These are phyloP conservation scores for Trametes villosa DNA, from an alignment of 768 basidiomycete genomes.

Conservation along the genomic window DNA sequence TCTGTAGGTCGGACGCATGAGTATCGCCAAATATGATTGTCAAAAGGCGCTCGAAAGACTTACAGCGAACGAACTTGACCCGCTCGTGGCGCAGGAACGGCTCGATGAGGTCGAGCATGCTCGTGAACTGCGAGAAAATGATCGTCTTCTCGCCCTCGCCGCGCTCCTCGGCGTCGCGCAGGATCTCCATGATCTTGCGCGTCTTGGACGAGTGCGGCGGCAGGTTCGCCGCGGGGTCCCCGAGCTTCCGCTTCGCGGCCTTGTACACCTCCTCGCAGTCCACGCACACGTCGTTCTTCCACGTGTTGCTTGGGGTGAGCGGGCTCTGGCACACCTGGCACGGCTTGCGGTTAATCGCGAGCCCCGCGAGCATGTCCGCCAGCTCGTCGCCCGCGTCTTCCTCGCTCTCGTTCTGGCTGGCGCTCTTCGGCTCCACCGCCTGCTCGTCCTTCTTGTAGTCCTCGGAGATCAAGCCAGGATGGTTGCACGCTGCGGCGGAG, in stretches of 20 bases:
- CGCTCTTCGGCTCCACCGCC: conserved; percentile 69
- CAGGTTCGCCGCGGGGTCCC: conserved; percentile 40
- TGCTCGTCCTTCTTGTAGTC: conserved; percentile 76
- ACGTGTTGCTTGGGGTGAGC: conserved; percentile 41
- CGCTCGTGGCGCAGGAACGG: conserved; percentile 75
- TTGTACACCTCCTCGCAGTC: conserved; percentile 61
- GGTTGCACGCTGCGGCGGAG: conserved; percentile 74
- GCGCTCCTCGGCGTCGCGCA: conserved; percentile 64
- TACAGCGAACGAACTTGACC: conserved; percentile 84
- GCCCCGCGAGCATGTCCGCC: conserved; percentile 67
- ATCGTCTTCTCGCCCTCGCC: conserved; percentile 87
- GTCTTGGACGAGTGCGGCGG: conserved; percentile 87
- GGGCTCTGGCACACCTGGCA: conserved; percentile 74
- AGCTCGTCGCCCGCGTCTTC: conserved; percentile 74
- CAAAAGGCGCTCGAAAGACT: conserved; percentile 39
- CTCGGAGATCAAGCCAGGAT: conserved; percentile 80
- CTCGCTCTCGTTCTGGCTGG: conserved; percentile 57
- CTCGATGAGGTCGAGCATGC: conserved; percentile 84
- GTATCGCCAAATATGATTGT: not conserved
- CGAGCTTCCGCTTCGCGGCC: conserved; percentile 49
- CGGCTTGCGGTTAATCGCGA: conserved; percentile 65
- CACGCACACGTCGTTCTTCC: conserved; percentile 43
- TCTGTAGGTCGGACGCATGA: conserved; percentile 53
- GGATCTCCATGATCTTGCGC: conserved; percentile 74
- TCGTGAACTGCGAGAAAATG: conserved; percentile 93